phyloP scores from a whole-genome alignment of 352 stramenopile genomes.

The Globisporangium orthogonon region DNA sequence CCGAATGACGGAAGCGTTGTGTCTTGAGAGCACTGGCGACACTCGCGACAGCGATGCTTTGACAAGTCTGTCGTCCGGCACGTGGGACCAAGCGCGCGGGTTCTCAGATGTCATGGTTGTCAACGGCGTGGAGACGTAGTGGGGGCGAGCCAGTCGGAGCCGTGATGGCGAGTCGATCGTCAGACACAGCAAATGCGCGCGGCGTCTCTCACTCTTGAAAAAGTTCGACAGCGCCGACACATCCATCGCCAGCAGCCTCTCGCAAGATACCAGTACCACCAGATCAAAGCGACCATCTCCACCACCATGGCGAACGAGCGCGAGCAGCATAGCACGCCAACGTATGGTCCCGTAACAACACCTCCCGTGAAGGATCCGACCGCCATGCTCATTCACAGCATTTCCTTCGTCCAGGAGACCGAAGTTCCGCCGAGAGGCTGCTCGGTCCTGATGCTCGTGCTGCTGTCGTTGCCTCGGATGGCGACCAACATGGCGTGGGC shows the following conservation, averaged over 20 bases:
- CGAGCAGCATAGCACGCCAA: constrained; percentile 33
- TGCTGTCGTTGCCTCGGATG: constrained; percentile 64
- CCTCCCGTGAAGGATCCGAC: constrained; percentile 15
- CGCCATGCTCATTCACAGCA: constrained; percentile 10
- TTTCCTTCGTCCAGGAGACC: constrained; percentile 16
- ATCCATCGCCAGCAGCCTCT: too few relatives aligned
- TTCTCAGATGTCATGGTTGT: background rate
- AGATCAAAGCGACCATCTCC: background rate
- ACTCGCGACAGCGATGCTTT: background rate
- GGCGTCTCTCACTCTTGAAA: background rate
- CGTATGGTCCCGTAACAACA: constrained; percentile 27
- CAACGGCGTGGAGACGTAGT: background rate
- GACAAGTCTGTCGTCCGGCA: too few relatives aligned
- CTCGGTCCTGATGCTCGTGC: constrained; percentile 59
- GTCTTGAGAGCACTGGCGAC: background rate
- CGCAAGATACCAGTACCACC: background rate
- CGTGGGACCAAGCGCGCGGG: background rate
- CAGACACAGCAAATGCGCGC: background rate
- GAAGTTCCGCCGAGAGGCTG: constrained; percentile 15
- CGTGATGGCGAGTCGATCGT: too few relatives aligned
- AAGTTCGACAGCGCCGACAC: background rate
- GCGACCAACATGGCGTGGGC: constrained; percentile 78
- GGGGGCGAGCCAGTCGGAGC: background rate
- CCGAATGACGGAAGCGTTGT: too few relatives aligned
- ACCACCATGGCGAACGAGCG: constrained; percentile 13